Base-by-base conservation (phyloP, 352 stramenopile genomes). In the Phytophthora sojae region DNA sequence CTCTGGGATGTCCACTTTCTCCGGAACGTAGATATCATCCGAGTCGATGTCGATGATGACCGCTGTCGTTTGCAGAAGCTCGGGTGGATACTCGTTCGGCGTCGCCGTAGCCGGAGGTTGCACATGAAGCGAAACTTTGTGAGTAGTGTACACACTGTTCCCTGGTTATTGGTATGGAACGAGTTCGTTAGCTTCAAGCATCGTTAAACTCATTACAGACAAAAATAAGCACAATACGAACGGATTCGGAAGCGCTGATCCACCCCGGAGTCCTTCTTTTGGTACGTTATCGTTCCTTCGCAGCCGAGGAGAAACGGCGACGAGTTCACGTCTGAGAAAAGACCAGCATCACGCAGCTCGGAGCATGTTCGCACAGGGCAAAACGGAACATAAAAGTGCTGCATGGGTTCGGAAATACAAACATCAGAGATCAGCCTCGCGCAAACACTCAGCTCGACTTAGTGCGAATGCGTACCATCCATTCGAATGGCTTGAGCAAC, bases 131-230 rank as follows among this genome's bases (percentile, higher is more conserved):
- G 67, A 75, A 2, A 83, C 82, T 56, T 81, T 87, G 49, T 90
- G 82, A 0, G 82, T 69, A n/a, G 84, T 93, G 72, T 92, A 93
- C 15, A 93, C 69, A 25, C 82, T 90, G 71, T 90, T 88, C 15
- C 80, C 86, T 94, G 54, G 51, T 64, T 15, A 69, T 49, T 1
- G 39, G 39, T 14, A 47, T 15, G 5, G 35, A 61, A 61, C 1
- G 26, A 57, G 17, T 54, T 35, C 64, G 49, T 42, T 9, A 42
- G 26, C 39, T 0, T 53, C 4, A 11, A 42, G 0, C 19, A 5
- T 26, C 25, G 49, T 11, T 23, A 5, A 69, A 50, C 29, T 64
- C 30, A 57, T 14, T 39, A 39, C 32, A 39, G 7, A 39, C 32
- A 39, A 39, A 35, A 15, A 14, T 8, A 15, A 39, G 37, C 39